Evolutionary conservation across 176 grass and related monocot genomes (phyloP).

Genomic region (Metroxylon sagu): DNA sequence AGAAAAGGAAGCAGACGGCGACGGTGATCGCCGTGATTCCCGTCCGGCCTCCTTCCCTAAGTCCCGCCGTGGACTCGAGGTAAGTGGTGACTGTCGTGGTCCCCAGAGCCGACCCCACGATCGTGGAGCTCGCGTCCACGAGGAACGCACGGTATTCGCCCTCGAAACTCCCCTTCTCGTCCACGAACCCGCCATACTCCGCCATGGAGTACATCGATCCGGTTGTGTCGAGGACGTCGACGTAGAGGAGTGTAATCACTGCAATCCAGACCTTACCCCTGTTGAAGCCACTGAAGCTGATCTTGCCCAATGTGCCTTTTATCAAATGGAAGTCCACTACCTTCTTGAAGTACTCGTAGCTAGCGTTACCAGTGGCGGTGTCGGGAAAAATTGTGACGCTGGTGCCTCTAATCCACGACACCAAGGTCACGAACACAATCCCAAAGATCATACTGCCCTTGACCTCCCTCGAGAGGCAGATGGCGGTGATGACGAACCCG

Average conservation of each 20-base stretch:
- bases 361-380: constrained; percentile 1
- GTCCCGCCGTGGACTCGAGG: constrained; percentile 7
- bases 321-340: constrained; percentile 9
- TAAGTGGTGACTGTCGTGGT: constrained; percentile 8
- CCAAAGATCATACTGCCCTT: constrained; percentile 14
- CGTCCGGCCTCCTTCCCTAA: constrained; percentile 5
- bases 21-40: constrained; percentile 7
- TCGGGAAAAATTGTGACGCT: constrained; percentile 1
- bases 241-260: constrained; percentile 6
- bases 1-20: background rate
- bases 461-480: constrained; percentile 1
- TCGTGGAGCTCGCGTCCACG: constrained; percentile 7
- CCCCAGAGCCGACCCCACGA: background rate
- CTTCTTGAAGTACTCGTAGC: constrained; percentile 13
- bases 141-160: constrained; percentile 10
- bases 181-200: constrained; percentile 8
- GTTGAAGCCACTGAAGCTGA: constrained; percentile 2
- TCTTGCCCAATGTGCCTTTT: background rate
- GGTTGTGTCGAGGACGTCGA: constrained; percentile 15
- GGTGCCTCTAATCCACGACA: constrained; percentile 11
- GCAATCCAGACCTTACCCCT: constrained; percentile 2
- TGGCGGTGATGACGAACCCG: background rate
- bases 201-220: constrained; percentile 19
- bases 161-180: constrained; percentile 1
- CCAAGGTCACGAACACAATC: constrained; percentile 3